Conservation (phyloP, 2,329 filamentous ascomycete species). For the Paecilomyces niveus region DNA sequence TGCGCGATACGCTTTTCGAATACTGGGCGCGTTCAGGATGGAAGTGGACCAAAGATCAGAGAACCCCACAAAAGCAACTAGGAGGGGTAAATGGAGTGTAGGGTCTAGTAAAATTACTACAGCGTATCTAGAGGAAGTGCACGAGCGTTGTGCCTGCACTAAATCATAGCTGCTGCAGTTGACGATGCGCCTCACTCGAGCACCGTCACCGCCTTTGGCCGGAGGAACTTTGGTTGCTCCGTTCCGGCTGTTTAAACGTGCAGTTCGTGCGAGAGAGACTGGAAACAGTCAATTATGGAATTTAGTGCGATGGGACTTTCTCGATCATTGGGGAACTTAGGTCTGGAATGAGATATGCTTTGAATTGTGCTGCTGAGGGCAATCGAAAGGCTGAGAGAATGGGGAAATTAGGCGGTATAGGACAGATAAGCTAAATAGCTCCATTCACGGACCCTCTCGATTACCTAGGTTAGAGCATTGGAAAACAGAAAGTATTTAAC, state of each 20-base stretch:
- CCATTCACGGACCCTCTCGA: too few relatives aligned
- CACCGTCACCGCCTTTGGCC: neutral
- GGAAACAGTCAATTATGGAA: neutral
- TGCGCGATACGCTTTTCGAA: neutral
- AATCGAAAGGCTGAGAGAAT: too few relatives aligned
- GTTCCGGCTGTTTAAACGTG: neutral
- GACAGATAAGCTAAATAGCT: too few relatives aligned
- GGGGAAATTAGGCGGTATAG: too few relatives aligned
- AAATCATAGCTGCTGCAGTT: neutral
- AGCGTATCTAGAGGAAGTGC: neutral
- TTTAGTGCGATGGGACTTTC: neutral
- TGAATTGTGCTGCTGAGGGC: neutral
- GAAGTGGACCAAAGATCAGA: neutral
- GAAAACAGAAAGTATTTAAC: too few relatives aligned
- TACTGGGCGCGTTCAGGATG: neutral
- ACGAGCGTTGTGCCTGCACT: neutral
- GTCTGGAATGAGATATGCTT: too few relatives aligned
- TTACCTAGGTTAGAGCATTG: too few relatives aligned
- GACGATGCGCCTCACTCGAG: neutral
- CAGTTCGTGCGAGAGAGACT: neutral
- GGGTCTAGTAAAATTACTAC: neutral
- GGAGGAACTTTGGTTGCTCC: neutral
- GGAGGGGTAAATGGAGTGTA: neutral
- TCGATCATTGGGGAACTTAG: too few relatives aligned
- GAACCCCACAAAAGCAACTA: neutral